Percentiles rank a stretch among this genome's conserved stretches.
phyloP scores from a whole-genome alignment of 352 stramenopile genomes.

The Globisporangium spinosum region DNA sequence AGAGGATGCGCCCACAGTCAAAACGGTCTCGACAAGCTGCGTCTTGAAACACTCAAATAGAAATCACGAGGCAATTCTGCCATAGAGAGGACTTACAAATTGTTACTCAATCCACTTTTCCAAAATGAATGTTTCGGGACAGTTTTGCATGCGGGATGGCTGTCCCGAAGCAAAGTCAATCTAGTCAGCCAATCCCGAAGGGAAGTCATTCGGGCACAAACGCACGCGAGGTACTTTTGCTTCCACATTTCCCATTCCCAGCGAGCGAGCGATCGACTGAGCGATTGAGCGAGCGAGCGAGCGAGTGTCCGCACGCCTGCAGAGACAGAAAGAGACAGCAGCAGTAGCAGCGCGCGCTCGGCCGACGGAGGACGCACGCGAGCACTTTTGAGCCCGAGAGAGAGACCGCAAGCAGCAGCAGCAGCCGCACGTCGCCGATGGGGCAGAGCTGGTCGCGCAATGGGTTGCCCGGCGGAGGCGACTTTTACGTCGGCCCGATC shows the following conservation, averaged over 20 bases:
- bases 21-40: not conserved
- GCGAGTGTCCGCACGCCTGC: not conserved
- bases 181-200: conserved; percentile 29
- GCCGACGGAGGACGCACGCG: not conserved
- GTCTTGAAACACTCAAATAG: not conserved
- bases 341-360: not conserved
- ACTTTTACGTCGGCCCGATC: conserved; percentile 81
- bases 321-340: conserved; percentile 12
- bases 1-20: not conserved
- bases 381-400: conserved; percentile 1
- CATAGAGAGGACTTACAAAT: not conserved
- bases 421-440: conserved; percentile 27
- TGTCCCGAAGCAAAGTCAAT: not conserved
- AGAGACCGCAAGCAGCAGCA: not conserved
- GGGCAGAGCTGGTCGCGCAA: conserved; percentile 60
- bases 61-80: not conserved
- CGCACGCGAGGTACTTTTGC: conserved; percentile 17
- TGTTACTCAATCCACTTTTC: conserved; percentile 9
- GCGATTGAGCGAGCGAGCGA: not conserved
- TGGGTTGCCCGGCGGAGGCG: conserved; percentile 51
- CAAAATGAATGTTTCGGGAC: not conserved
- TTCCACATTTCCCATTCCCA: conserved; percentile 18
- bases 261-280: conserved; percentile 1
- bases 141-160: conserved; percentile 17
- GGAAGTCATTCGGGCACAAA: conserved; percentile 11